phyloP scores from a whole-genome alignment of 305 asterid genomes.

The Fraxinus paxiana region DNA sequence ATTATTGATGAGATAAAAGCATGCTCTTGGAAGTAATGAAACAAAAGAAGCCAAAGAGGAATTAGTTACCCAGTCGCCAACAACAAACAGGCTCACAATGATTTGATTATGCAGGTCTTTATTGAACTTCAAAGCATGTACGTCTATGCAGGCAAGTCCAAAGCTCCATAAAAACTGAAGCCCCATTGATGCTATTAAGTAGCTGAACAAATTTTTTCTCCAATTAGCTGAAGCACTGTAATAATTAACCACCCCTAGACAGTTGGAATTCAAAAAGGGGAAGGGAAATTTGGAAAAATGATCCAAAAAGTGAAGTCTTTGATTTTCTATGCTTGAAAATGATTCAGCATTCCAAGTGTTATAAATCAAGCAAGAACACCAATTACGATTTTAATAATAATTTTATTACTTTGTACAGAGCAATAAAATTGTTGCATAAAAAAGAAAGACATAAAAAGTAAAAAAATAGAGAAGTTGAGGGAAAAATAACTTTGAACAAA shows the following conservation, averaged over 20 bases:
- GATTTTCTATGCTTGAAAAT: neutral
- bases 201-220: slow-evolving; percentile 44
- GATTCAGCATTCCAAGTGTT: neutral
- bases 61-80: slow-evolving; percentile 75
- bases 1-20: neutral
- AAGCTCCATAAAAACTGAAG: slow-evolving; percentile 85
- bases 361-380: neutral
- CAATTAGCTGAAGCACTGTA: neutral
- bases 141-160: slow-evolving; percentile 75
- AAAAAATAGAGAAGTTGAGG: neutral
- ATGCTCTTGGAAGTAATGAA: neutral
- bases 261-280: neutral
- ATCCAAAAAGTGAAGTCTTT: neutral
- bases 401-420: neutral
- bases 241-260: neutral
- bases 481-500: neutral
- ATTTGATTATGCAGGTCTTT: slow-evolving; percentile 63
- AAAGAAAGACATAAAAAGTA: neutral
- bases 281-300: neutral
- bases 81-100: slow-evolving; percentile 64
- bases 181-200: slow-evolving; percentile 73
- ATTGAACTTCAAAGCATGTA: slow-evolving; percentile 76
- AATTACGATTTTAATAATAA: neutral
- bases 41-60: slow-evolving; percentile 17
- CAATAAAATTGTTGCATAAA: neutral